A percentile compares a stretch with the other conserved stretches of the same genome.
Conservation (phyloP, 2,329 filamentous ascomycete species). For the Leptographium radiaticola region DNA sequence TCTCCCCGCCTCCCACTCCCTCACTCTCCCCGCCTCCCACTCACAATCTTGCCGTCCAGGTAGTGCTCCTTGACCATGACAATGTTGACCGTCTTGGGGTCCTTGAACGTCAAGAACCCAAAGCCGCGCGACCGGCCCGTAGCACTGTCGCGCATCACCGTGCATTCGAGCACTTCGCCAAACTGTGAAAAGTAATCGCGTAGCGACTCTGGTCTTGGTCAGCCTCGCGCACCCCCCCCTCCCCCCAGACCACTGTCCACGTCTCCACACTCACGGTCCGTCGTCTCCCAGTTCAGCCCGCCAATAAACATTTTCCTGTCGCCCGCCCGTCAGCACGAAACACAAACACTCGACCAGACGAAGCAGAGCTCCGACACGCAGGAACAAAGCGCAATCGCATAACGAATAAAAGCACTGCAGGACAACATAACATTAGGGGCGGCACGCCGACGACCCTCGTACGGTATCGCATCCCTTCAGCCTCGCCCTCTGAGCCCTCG, state of each 20-base stretch:
- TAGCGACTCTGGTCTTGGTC: constrained; percentile 60
- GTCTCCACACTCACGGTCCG: constrained; percentile 21
- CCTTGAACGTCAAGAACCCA: constrained; percentile 94
- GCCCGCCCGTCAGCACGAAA: constrained; percentile 4
- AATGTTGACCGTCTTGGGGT: constrained; percentile 94
- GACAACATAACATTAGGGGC: no score
- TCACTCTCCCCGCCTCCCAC: constrained; percentile 19
- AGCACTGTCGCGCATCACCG: constrained; percentile 95
- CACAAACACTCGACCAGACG: not conserved
- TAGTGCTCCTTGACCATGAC: constrained; percentile 99
- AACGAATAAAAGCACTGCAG: not conserved
- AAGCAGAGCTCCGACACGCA: not conserved
- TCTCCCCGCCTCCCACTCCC: no score
- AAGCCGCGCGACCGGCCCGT: constrained; percentile 92
- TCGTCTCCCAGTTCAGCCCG: constrained; percentile 97
- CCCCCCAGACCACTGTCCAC: no score
- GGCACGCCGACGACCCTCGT: no score
- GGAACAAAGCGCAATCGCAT: not conserved
- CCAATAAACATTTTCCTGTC: constrained; percentile 98
- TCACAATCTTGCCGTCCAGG: constrained; percentile 93
- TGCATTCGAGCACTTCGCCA: constrained; percentile 93
- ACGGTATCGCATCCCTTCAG: no score
- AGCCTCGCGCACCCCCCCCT: no score
- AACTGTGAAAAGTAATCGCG: constrained; percentile 97
- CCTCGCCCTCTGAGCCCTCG: not conserved